Base-by-base conservation (phyloP, 768 basidiomycete species). In the Termitomyces sp. region DNA sequence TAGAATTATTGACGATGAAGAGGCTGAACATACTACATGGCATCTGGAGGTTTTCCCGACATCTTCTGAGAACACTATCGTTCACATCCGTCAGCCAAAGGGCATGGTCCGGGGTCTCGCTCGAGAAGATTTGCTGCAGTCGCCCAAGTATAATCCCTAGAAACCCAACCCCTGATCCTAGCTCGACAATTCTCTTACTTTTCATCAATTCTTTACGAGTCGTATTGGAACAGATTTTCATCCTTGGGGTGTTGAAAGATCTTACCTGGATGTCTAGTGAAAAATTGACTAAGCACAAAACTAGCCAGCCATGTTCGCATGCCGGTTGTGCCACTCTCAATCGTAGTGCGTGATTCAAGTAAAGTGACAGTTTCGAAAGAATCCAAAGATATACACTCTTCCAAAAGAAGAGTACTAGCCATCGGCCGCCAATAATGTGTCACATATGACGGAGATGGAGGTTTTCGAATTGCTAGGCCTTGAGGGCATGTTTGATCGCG, bases 261-360 rank as follows among this genome's bases (percentile, higher is more conserved):
- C 66, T 60, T 68, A 88, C 89, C 78, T 66, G 83, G 72, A 63
- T 86, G 73, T 9, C 61, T 56, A 18, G 82, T 76, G 22, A 92
- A 71, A 61, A 83, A 85, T 45, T 85, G 77, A 0, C 83, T 82
- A 18, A 92, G 72, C 29, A 80, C 71, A 41, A 86, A 78, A 59
- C 88, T 86, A 5, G 91, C 88, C 27, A 77, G 73, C 91, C 91
- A 93, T 7, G 90, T 93, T 51, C 87, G 77, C 45, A 92, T 68
- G 12, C 91, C 89, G 1, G 89, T 92, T 0, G 89, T 92, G 0
- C 91, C 90, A 39, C 74, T 73, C 66, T 91, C 89, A 27, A 91
- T 84, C 3, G 77, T 83, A 2, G 82, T 86, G 7, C 84, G 81
- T 1, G 90, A 90, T 68, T 93, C 90, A 9, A 87, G 69, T 2